Percentiles rank a stretch among this genome's conserved stretches.
Evolutionary conservation across 371 early-diverging fungal genomes (phyloP).

Genomic region (Conidiobolus incongruus): DNA sequence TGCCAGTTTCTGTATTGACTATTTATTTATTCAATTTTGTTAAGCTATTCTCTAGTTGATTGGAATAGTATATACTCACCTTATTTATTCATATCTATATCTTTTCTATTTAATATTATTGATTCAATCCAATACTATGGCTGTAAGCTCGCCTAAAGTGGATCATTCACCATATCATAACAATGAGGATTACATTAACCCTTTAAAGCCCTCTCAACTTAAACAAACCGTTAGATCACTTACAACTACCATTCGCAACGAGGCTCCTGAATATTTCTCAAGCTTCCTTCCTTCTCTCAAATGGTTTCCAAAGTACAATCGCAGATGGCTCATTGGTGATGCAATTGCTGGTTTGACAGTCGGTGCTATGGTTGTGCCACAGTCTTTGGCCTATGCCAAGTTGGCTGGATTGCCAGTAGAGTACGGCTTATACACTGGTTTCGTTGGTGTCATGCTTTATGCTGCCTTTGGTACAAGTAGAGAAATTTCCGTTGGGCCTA

Average conservation of each 20-base stretch:
- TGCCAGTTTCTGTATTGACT: too few relatives aligned
- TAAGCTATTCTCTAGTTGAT: too few relatives aligned
- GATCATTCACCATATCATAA: too few relatives aligned
- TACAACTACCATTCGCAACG: not conserved
- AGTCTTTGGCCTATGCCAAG: slow-evolving; percentile 63
- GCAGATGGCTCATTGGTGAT: slow-evolving; percentile 52
- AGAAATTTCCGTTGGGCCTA: slow-evolving; percentile 70
- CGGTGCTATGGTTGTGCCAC: slow-evolving; percentile 63
- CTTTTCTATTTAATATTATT: too few relatives aligned
- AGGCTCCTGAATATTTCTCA: slow-evolving; percentile 1
- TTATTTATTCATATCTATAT: too few relatives aligned
- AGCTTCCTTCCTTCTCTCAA: slow-evolving; percentile 2
- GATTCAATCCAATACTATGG: too few relatives aligned
- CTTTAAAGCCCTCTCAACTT: too few relatives aligned
- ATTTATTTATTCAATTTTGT: too few relatives aligned
- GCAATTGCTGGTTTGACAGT: slow-evolving; percentile 66
- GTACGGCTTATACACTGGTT: slow-evolving; percentile 69
- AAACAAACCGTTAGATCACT: too few relatives aligned
- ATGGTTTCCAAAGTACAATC: slow-evolving; percentile 15
- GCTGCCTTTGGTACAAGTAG: slow-evolving; percentile 61
- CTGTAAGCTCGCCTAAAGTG: too few relatives aligned
- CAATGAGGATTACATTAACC: too few relatives aligned
- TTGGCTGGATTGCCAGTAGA: slow-evolving; percentile 60
- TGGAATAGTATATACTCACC: too few relatives aligned
- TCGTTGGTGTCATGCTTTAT: slow-evolving; percentile 54